phyloP scores from a whole-genome alignment of 2,329 filamentous ascomycete species.

The Akanthomyces uredinophilus region DNA sequence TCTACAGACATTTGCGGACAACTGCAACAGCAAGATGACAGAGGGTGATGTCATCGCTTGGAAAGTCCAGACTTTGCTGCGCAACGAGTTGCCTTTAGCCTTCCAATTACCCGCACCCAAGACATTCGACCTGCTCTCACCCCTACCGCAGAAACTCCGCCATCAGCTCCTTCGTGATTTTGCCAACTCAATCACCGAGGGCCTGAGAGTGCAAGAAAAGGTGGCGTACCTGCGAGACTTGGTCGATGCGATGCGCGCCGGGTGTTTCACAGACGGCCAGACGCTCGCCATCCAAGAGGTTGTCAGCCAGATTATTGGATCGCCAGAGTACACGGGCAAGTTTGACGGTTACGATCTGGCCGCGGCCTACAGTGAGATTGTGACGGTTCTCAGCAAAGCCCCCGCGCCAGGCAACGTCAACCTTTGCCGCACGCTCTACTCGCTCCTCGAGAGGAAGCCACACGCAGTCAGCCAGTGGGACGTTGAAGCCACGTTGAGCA shows the following conservation, averaged over 20 bases:
- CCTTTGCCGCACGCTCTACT: constrained; percentile 36
- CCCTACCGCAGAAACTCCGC: constrained; percentile 25
- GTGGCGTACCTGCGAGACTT: constrained; percentile 36
- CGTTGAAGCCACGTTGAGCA: constrained; percentile 47
- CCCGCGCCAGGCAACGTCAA: constrained; percentile 30
- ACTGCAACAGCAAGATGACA: constrained; percentile 29
- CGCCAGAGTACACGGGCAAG: constrained; percentile 24
- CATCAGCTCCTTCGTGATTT: constrained; percentile 30
- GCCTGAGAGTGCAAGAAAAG: constrained; percentile 28
- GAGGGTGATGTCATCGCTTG: constrained; percentile 37
- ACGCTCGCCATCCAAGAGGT: constrained; percentile 41
- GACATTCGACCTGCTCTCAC: constrained; percentile 27
- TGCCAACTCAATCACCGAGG: constrained; percentile 27
- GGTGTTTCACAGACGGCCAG: constrained; percentile 33
- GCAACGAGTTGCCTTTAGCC: constrained; percentile 30
- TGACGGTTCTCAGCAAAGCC: constrained; percentile 27
- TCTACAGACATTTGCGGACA: constrained; percentile 32
- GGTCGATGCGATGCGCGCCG: constrained; percentile 27
- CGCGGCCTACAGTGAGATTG: constrained; percentile 37
- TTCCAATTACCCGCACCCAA: constrained; percentile 30
- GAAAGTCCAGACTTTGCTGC: constrained; percentile 41
- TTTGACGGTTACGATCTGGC: constrained; percentile 33
- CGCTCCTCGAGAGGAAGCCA: constrained; percentile 46
- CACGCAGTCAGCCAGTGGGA: constrained; percentile 54
- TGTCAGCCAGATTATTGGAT: constrained; percentile 34